These are phyloP conservation scores for Panicum miliaceum DNA, from an alignment of 176 grass and related monocot species.

Conservation along the genomic window DNA sequence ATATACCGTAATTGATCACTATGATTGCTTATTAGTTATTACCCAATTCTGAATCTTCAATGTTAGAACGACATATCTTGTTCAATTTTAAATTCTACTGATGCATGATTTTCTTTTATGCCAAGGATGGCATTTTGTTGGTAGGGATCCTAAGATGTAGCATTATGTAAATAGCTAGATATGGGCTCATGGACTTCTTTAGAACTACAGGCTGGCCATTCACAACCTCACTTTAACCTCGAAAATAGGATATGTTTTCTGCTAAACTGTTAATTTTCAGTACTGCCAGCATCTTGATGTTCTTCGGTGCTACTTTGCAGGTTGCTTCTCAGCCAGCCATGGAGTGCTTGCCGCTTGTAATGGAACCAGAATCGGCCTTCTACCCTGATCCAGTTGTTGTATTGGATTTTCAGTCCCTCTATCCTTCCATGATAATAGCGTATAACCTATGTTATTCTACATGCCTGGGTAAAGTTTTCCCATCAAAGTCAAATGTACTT, in stretches of 20 bases:
- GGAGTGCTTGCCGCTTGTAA: conserved; percentile 97
- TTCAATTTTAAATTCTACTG: conserved; percentile 23
- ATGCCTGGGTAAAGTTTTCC: conserved; percentile 95
- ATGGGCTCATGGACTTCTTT: not conserved
- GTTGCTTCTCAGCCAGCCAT: conserved; percentile 97
- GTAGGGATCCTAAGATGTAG: conserved; percentile 12
- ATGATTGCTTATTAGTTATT: too few relatives aligned
- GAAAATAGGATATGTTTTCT: conserved; percentile 22
- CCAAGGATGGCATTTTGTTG: not conserved
- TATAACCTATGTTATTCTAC: conserved; percentile 96
- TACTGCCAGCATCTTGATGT: conserved; percentile 35
- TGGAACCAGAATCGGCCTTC: conserved; percentile 98
- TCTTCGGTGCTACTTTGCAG: conserved; percentile 56
- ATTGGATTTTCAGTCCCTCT: conserved; percentile 98
- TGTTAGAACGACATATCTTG: not conserved
- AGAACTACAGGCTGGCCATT: not conserved
- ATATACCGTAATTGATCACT: conserved; percentile 5
- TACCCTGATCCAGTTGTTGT: conserved; percentile 90
- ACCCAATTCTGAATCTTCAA: conserved; percentile 6
- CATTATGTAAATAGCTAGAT: conserved; percentile 15
- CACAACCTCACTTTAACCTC: conserved; percentile 12
- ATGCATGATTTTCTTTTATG: not conserved
- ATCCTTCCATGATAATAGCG: conserved; percentile 99
- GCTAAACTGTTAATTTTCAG: conserved; percentile 15
- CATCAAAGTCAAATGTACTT: conserved; percentile 81